phyloP scores from a whole-genome alignment of 768 basidiomycete genomes.

The Gautieria morchelliformis region DNA sequence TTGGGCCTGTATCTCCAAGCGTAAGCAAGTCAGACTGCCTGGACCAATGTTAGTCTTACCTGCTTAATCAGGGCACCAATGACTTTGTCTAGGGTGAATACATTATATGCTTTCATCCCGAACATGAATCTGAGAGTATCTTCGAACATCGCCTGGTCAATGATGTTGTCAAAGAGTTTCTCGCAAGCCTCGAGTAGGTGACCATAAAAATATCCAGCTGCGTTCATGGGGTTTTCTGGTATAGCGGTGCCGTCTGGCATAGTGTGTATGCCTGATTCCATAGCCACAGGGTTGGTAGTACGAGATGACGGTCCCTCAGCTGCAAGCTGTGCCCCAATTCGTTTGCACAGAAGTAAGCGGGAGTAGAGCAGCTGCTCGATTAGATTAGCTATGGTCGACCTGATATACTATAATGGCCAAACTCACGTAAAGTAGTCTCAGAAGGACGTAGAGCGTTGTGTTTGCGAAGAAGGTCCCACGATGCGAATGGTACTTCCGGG shows the following conservation, averaged over 20 bases:
- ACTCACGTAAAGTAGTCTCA: conserved; percentile 80
- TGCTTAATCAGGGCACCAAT: conserved; percentile 86
- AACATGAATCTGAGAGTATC: conserved; percentile 86
- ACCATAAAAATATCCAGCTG: conserved; percentile 67
- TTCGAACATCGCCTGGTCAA: conserved; percentile 82
- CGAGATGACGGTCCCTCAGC: neutral
- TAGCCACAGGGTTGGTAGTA: conserved; percentile 25
- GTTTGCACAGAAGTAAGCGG: conserved; percentile 72
- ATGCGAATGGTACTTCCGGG: conserved; percentile 4
- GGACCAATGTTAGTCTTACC: conserved; percentile 28
- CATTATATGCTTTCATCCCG: conserved; percentile 75
- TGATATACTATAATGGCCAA: neutral
- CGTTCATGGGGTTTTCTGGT: conserved; percentile 20
- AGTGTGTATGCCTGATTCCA: conserved; percentile 26
- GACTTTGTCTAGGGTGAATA: conserved; percentile 92
- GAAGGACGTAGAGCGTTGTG: conserved; percentile 75
- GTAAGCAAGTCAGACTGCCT: neutral
- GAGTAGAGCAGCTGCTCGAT: conserved; percentile 63
- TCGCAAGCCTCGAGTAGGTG: conserved; percentile 82
- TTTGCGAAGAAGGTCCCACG: conserved; percentile 73
- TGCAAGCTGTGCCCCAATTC: conserved; percentile 42
- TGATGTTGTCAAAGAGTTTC: conserved; percentile 82
- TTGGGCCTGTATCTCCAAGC: conserved; percentile 38
- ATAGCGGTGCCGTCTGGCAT: neutral
- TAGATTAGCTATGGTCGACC: neutral